phyloP scores from a whole-genome alignment of 805 yeast species.

The Suhomyces sp. region DNA sequence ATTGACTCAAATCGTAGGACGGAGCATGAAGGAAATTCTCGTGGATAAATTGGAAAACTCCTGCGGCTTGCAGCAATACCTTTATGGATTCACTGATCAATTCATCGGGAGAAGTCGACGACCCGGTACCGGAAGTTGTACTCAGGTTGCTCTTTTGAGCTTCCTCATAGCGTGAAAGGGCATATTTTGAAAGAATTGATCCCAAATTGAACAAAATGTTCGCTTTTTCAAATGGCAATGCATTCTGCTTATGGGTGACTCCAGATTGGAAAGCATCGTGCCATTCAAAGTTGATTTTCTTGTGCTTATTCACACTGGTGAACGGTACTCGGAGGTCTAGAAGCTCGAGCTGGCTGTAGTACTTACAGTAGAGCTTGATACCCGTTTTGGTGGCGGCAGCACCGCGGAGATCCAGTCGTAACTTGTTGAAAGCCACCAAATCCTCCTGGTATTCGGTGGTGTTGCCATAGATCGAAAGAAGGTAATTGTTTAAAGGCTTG shows the following conservation, averaged over 20 bases:
- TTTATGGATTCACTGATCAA: slow-evolving; percentile 59
- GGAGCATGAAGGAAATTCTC: slow-evolving; percentile 91
- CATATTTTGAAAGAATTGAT: slow-evolving; percentile 54
- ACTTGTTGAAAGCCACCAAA: slow-evolving; percentile 50
- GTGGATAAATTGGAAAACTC: slow-evolving; percentile 66
- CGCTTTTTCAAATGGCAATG: slow-evolving; percentile 89
- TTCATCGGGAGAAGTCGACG: slow-evolving; percentile 27
- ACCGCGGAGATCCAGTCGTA: slow-evolving; percentile 60
- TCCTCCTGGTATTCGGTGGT: slow-evolving; percentile 59
- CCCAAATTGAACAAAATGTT: slow-evolving; percentile 77
- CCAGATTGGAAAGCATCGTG: slow-evolving; percentile 60
- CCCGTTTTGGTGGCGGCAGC: slow-evolving; percentile 44
- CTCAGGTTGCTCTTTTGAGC: slow-evolving; percentile 14
- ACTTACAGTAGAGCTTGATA: slow-evolving; percentile 58
- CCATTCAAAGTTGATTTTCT: slow-evolving; percentile 71
- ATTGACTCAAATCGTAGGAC: slow-evolving; percentile 68
- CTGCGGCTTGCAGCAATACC: slow-evolving; percentile 72
- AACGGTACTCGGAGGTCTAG: slow-evolving; percentile 76
- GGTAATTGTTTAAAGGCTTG: slow-evolving; percentile 55
- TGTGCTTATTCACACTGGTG: slow-evolving; percentile 43
- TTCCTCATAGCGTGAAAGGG: slow-evolving; percentile 31
- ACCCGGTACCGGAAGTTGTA: background rate
- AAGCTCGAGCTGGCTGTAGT: slow-evolving; percentile 80
- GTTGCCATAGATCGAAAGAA: slow-evolving; percentile 62
- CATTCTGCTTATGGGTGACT: slow-evolving; percentile 61